Percentiles rank a stretch among this genome's conserved stretches.
These are phyloP conservation scores for Brasilioporus rufonigricans DNA, from an alignment of 768 basidiomycete species.

Conservation along the genomic window DNA sequence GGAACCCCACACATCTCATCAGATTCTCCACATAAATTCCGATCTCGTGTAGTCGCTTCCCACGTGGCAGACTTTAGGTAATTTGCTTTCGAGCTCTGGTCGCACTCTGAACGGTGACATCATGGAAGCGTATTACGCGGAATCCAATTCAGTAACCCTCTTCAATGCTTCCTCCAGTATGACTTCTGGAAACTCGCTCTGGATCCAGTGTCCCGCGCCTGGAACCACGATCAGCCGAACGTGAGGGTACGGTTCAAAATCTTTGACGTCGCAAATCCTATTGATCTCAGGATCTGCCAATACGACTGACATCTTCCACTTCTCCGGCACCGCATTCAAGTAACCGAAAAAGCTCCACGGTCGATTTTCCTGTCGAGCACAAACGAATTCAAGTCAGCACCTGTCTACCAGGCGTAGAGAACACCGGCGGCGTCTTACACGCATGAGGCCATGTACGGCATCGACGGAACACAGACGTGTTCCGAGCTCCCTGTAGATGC, in stretches of 20 bases:
- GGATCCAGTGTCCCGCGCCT: conserved; percentile 26
- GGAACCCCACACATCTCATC: no score
- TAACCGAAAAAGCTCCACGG: conserved; percentile 20
- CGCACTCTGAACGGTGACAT: no score
- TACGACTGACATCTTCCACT: conserved; percentile 17
- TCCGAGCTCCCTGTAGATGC: conserved; percentile 6
- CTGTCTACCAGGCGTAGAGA: not conserved
- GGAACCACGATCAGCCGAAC: conserved; percentile 10
- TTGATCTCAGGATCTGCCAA: conserved; percentile 16
- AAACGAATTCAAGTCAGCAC: not conserved
- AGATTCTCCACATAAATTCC: not conserved
- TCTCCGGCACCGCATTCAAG: not conserved
- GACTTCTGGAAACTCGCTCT: conserved; percentile 23
- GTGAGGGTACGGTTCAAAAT: conserved; percentile 15
- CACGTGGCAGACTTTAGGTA: no score
- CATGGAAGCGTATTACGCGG: not conserved
- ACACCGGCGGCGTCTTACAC: no score
- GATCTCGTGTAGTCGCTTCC: not conserved
- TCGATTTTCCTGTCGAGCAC: conserved; percentile 4
- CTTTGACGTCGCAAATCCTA: conserved; percentile 6
- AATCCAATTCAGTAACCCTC: conserved; percentile 8
- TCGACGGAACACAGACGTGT: conserved; percentile 13
- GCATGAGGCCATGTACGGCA: not conserved
- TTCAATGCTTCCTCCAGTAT: conserved; percentile 17
- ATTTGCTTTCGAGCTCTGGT: no score